phyloP scores from a whole-genome alignment of 768 basidiomycete species.

The Mycena galopus region DNA sequence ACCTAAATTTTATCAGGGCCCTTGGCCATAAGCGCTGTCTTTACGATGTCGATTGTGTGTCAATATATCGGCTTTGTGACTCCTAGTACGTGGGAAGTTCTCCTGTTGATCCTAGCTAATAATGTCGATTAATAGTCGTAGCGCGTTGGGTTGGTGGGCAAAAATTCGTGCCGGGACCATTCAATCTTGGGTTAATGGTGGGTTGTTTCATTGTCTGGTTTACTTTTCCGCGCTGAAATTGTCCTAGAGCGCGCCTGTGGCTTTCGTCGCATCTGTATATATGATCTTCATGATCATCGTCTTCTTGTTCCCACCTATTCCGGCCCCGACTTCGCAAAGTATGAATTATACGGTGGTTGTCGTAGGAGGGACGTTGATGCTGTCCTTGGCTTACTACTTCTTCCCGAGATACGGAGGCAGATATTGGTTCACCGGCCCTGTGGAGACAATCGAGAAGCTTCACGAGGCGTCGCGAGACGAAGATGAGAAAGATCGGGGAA shows the following conservation, averaged over 20 bases:
- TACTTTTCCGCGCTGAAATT: conserved; percentile 69
- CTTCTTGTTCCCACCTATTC: conserved; percentile 48
- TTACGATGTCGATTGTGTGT: conserved; percentile 60
- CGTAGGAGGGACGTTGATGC: conserved; percentile 48
- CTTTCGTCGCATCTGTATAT: conserved; percentile 48
- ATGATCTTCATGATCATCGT: conserved; percentile 53
- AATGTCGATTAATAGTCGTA: no score
- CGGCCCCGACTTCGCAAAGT: conserved; percentile 40
- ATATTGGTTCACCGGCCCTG: conserved; percentile 68
- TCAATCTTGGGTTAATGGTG: conserved; percentile 59
- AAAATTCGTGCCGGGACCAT: conserved; percentile 69
- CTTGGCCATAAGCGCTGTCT: conserved; percentile 71
- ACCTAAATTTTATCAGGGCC: conserved; percentile 54
- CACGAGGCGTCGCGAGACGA: no score
- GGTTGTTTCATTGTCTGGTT: conserved; percentile 62
- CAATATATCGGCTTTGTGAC: conserved; percentile 67
- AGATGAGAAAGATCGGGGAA: no score
- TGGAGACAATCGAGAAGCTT: conserved; percentile 60
- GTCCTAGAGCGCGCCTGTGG: conserved; percentile 48
- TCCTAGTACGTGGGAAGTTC: no score
- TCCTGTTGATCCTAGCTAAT: no score
- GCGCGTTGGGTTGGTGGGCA: conserved; percentile 63
- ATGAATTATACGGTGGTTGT: conserved; percentile 56
- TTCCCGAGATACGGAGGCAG: conserved; percentile 69
- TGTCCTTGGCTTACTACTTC: conserved; percentile 70